A percentile compares a stretch with the other conserved stretches of the same genome.
Conservation (phyloP, 2,329 filamentous ascomycete genomes). For the Aspergillus ustus region DNA sequence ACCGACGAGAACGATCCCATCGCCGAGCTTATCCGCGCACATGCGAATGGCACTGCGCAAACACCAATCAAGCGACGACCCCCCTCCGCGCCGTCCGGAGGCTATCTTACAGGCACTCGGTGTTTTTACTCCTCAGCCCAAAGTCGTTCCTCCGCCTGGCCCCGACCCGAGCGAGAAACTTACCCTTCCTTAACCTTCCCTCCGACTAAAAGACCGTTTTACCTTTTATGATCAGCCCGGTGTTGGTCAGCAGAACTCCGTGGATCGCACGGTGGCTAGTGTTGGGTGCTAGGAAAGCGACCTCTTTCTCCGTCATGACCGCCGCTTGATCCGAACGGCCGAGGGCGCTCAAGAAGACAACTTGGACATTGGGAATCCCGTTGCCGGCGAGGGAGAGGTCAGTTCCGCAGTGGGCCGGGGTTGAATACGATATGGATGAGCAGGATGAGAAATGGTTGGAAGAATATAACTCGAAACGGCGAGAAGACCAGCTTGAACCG, state of each 20-base stretch:
- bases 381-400: conserved; percentile 64
- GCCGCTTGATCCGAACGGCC: conserved; percentile 67
- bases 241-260: conserved; percentile 84
- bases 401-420: conserved; percentile 70
- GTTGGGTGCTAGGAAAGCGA: conserved; percentile 96
- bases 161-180: conserved; percentile 55
- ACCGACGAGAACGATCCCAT: conserved; percentile 41
- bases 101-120: conserved; percentile 65
- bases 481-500: conserved; percentile 72
- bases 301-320: conserved; percentile 78
- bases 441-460: conserved; percentile 97
- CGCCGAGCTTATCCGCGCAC: conserved; percentile 48
- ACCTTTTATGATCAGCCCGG: conserved; percentile 73
- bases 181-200: conserved; percentile 55
- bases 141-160: conserved; percentile 51
- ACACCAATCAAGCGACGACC: conserved; percentile 62
- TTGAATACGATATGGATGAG: conserved; percentile 99
- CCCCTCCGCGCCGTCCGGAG: conserved; percentile 67
- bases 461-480: conserved; percentile 77
- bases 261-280: conserved; percentile 94
- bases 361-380: conserved; percentile 58
- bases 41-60: conserved; percentile 38
- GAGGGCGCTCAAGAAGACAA: conserved; percentile 69
- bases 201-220: conserved; percentile 52
- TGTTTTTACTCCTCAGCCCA: conserved; percentile 60